phyloP scores from a whole-genome alignment of 2,329 filamentous ascomycete genomes.

The Ophiosphaerella korrae region DNA sequence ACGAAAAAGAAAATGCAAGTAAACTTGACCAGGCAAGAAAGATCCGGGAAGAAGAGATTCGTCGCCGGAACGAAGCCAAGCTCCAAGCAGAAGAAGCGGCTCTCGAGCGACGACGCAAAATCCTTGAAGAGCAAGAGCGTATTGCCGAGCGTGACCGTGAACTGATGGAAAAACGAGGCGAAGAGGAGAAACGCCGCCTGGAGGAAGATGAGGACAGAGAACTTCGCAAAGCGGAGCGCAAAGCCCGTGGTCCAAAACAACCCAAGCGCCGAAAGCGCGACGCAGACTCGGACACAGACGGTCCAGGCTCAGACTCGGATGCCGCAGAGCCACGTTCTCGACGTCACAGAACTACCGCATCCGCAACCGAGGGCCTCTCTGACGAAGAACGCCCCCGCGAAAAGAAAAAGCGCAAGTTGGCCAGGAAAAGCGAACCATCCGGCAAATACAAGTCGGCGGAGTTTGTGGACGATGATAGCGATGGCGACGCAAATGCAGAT shows the following conservation, averaged over 20 bases:
- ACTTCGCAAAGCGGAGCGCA: constrained; percentile 68
- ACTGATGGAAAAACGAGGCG: constrained; percentile 71
- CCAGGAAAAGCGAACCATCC: constrained; percentile 54
- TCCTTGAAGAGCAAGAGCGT: constrained; percentile 82
- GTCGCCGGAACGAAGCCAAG: constrained; percentile 76
- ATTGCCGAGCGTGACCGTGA: constrained; percentile 77
- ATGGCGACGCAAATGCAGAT: constrained; percentile 35
- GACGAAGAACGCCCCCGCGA: constrained; percentile 65
- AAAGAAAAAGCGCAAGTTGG: constrained; percentile 67
- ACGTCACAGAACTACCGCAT: constrained; percentile 42
- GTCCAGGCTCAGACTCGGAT: constrained; percentile 34
- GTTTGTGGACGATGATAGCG: constrained; percentile 74
- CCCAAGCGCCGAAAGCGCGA: constrained; percentile 67
- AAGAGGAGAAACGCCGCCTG: constrained; percentile 69
- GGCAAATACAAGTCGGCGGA: constrained; percentile 86
- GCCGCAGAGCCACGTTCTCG: constrained; percentile 45
- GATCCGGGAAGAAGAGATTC: constrained; percentile 79
- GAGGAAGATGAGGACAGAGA: constrained; percentile 74
- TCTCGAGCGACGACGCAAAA: constrained; percentile 75
- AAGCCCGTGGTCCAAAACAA: constrained; percentile 55
- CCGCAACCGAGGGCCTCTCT: constrained; percentile 49
- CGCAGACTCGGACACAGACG: constrained; percentile 54
- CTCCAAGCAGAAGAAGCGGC: constrained; percentile 70
- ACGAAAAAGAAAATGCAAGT: constrained; percentile 89
- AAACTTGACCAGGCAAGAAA: constrained; percentile 82